Base-by-base conservation (phyloP, 768 basidiomycete species). In the Tremella fuciformis region DNA sequence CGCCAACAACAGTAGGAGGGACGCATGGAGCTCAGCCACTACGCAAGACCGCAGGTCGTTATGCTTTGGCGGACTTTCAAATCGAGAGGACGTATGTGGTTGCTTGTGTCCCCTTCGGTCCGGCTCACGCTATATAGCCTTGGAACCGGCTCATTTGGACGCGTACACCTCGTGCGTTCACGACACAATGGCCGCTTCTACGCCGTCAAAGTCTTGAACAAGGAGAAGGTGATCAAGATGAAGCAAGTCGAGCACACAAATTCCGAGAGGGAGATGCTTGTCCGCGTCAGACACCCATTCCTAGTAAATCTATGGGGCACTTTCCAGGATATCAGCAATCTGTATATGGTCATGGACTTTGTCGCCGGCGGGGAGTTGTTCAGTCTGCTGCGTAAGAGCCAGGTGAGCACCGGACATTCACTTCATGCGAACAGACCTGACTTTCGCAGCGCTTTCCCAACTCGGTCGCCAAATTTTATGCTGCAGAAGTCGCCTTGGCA, bases 231-330 rank as follows among this genome's bases (percentile, higher is more conserved):
- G 54, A 89, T 90, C 55, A 84, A 83, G 49, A 78, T 78, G 77
- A 78, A 78, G 64, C 77, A 78, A 60, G 74, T 78, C 54, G 77
- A 78, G 60, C 77, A 78, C 60, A 77, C 77, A 47, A 78, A 77
- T 50, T 78, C 77, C 13, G 77, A 78, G 55, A 58, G 77, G 40
- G 76, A 78, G 58, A 78, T 78, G 77, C 66, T 78, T 38, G 77
- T 77, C 22, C 64, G 77, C 8, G 77, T 78, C 1, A 63, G 77
- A 21, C 77, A 78, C 61, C 77, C 77, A 15, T 77, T 97, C 78
- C 89, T 97, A 67, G 85, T 97, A 80, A 97, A 93, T 75, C 84
- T 97, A 3, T 97, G 92, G 92, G 93, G 93, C 87, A 78, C 77
- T 21, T 78, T 78, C 54, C 68, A 69, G 44, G 77, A 78, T 50